phyloP scores from a whole-genome alignment of 805 yeast genomes.

The Metschnikowia hibisci region DNA sequence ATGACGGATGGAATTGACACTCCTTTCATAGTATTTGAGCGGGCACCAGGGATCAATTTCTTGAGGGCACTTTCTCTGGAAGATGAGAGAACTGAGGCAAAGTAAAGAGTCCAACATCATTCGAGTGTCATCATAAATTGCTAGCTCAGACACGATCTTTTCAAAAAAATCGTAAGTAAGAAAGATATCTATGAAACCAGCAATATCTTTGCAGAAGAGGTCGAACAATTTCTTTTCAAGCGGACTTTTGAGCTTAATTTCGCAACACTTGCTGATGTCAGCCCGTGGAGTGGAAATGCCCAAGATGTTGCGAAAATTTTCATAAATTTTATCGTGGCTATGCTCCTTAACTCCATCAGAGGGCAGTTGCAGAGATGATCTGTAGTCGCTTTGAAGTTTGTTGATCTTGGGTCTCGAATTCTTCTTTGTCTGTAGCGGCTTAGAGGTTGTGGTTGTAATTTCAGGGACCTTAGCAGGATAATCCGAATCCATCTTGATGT shows the following conservation, averaged over 20 bases:
- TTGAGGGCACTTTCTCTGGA: constrained; percentile 29
- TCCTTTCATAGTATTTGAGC: constrained; percentile 35
- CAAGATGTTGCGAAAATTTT: constrained; percentile 22
- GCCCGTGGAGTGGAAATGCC: constrained; percentile 17
- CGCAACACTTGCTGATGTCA: constrained; percentile 9
- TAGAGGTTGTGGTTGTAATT: constrained; percentile 19
- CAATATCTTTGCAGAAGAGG: constrained; percentile 27
- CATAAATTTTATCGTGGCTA: constrained; percentile 23
- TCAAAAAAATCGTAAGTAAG: constrained; percentile 27
- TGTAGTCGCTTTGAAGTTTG: constrained; percentile 22
- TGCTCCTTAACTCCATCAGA: constrained; percentile 19
- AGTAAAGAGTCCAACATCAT: constrained; percentile 36
- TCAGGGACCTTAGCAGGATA: too few relatives aligned
- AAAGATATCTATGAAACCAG: constrained; percentile 32
- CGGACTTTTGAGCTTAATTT: constrained; percentile 16
- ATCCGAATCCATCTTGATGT: background rate
- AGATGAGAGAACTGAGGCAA: constrained; percentile 34
- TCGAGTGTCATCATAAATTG: constrained; percentile 36
- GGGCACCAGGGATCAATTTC: constrained; percentile 29
- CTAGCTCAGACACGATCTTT: constrained; percentile 32
- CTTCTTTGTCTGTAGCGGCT: constrained; percentile 35
- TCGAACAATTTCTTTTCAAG: constrained; percentile 32
- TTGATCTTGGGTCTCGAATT: constrained; percentile 37
- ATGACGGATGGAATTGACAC: constrained; percentile 31
- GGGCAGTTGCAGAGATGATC: constrained; percentile 1